Base-by-base conservation (phyloP, 2,329 filamentous ascomycete species). In the Pezicula carpinea region DNA sequence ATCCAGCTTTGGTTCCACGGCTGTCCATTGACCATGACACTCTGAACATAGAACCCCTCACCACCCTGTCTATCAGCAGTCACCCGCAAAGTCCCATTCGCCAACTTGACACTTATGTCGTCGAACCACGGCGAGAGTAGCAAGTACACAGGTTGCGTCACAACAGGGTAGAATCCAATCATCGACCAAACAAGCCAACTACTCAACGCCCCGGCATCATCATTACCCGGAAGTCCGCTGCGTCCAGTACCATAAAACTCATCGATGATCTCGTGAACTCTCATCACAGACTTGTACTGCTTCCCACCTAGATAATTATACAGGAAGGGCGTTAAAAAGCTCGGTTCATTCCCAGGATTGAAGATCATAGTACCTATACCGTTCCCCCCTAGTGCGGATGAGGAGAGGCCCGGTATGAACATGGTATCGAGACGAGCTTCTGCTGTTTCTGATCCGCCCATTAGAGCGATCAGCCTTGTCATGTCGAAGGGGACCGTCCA, bases 401-500 rank as follows among this genome's bases (percentile, higher is more conserved):
- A 41, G 29, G 6, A 35, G 18, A 80, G 62, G 2, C 75, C 64
- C 11, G 67, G 58, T 1, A 73, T 68, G 49, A 79, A 78, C 1
- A 61, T 68, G 1, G 64, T 57, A 1, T 67, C 56, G n/a, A 71
- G 64, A 3, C 74, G 68, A 6, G 67, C 60, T 17, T 79, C 73
- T 40, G 81, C 79, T 1, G 63, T 69, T 0, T 64, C 57, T 0
- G 66, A 53, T 0, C 80, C 80, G 4, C 80, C 79, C 62, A 75
- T 71, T 11, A 70, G 59, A 1, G 68, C 52, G 43, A 82, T 75
- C 48, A 81, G 57, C 2, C 69, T 67, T 34, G 68, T 61, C 64
- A 82, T 73, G 56, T 85, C 80, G 56, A 82, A 78, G 1, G 79
- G 73, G 4, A 76, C 71, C 5, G 73, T 76, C 64, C 79, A 78